A percentile compares a stretch with the other conserved stretches of the same genome.
These are phyloP conservation scores for Wickerhamomyces canadensis DNA, from an alignment of 805 yeast genomes.

Conservation along the genomic window DNA sequence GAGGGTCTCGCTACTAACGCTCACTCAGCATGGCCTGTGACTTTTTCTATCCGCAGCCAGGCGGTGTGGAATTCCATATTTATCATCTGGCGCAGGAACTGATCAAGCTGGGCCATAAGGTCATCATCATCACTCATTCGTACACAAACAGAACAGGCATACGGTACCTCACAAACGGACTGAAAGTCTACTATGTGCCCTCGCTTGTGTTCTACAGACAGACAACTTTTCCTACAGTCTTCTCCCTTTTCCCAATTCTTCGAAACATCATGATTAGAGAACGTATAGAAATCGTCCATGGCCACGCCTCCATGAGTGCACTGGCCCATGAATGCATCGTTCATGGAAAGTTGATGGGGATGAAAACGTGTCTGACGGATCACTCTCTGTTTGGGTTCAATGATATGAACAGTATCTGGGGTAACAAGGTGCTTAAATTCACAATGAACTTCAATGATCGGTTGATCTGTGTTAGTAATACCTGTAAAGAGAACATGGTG, in stretches of 20 bases:
- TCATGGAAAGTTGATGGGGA: conserved; percentile 92
- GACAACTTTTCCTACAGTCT: conserved; percentile 84
- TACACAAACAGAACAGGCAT: conserved; percentile 81
- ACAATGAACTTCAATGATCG: conserved; percentile 84
- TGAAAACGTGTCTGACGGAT: conserved; percentile 88
- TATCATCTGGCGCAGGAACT: conserved; percentile 85
- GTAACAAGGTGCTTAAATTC: conserved; percentile 81
- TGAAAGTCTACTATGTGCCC: conserved; percentile 90
- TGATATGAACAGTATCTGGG: conserved; percentile 74
- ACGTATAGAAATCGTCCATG: conserved; percentile 82
- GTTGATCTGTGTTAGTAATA: conserved; percentile 93
- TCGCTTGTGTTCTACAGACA: conserved; percentile 74
- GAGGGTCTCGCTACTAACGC: conserved; percentile 9
- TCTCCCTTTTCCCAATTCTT: conserved; percentile 78
- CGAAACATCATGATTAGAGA: conserved; percentile 85
- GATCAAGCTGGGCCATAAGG: conserved; percentile 77
- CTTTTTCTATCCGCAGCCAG: conserved; percentile 97
- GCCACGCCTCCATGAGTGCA: conserved; percentile 87
- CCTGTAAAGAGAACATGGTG: conserved; percentile 94
- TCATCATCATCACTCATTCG: conserved; percentile 82
- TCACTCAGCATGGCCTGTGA: conserved; percentile 79
- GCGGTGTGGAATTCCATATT: conserved; percentile 95
- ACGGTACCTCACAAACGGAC: conserved; percentile 78
- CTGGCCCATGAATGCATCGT: conserved; percentile 85
- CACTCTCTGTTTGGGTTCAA: conserved; percentile 95